Conservation (phyloP, 169 alveolate genomes). For the Plasmodium malariae region DNA sequence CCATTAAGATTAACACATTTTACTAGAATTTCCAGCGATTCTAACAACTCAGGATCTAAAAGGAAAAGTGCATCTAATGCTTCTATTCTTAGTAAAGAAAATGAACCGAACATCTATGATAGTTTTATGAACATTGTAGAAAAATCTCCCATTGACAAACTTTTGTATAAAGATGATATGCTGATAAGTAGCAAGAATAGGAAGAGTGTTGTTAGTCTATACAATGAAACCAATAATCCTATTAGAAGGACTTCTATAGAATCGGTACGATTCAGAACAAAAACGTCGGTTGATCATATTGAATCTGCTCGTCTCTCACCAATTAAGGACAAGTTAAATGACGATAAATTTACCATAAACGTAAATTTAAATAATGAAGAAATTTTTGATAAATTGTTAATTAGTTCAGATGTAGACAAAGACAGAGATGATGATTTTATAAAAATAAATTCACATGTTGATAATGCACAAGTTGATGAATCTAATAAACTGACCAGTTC, state of each 20-base stretch:
- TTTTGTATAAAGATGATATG: slow-evolving; percentile 30
- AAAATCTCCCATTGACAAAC: slow-evolving; percentile 56
- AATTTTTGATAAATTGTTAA: background rate
- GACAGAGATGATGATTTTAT: slow-evolving; percentile 18
- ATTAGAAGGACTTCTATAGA: slow-evolving; percentile 20
- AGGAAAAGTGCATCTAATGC: slow-evolving; percentile 29
- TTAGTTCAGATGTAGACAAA: slow-evolving; percentile 1
- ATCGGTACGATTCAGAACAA: slow-evolving; percentile 22
- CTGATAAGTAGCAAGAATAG: background rate
- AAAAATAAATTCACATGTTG: background rate
- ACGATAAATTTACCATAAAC: background rate
- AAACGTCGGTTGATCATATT: slow-evolving; percentile 21
- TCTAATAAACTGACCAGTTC: slow-evolving; percentile 1
- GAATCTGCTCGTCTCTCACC: slow-evolving; percentile 63
- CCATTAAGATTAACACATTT: slow-evolving; percentile 62
- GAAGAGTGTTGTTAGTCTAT: background rate
- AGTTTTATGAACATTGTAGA: background rate
- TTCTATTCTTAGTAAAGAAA: background rate
- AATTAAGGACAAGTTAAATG: background rate
- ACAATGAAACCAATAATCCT: background rate
- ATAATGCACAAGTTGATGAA: background rate
- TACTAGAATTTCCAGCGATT: slow-evolving; percentile 74
- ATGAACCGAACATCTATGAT: background rate
- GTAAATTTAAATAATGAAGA: background rate
- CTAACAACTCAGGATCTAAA: slow-evolving; percentile 36